Percentiles rank a stretch among this genome's conserved stretches.
Conservation (phyloP, 2,329 filamentous ascomycete genomes). For the Coleophoma eucalyptorum region DNA sequence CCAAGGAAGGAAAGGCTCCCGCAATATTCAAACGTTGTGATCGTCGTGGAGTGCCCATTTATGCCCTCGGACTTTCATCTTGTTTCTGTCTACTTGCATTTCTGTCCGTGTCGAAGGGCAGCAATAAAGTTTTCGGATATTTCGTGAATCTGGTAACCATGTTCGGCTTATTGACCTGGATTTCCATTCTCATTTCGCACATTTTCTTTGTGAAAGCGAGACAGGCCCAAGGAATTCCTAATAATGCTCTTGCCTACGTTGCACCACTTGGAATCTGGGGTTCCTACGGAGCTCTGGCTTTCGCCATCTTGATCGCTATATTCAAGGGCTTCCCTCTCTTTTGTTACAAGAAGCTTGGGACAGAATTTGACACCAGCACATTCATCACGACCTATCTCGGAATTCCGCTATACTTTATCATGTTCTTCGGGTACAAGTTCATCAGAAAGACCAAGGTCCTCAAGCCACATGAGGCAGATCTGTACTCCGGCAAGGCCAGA, state of each 20-base stretch:
- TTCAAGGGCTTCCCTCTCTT: slow-evolving; percentile 77
- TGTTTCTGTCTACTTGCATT: slow-evolving; percentile 63
- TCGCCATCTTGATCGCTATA: slow-evolving; percentile 70
- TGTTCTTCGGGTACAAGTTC: slow-evolving; percentile 54
- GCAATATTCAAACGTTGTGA: slow-evolving; percentile 51
- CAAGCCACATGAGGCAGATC: slow-evolving; percentile 45
- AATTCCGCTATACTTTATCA: slow-evolving; percentile 57
- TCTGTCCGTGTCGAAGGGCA: slow-evolving; percentile 56
- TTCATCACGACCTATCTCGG: slow-evolving; percentile 62
- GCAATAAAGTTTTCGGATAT: slow-evolving; percentile 64
- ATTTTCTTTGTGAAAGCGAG: slow-evolving; percentile 63
- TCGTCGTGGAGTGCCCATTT: slow-evolving; percentile 48
- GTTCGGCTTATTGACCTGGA: slow-evolving; percentile 26
- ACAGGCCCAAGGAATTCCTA: slow-evolving; percentile 52
- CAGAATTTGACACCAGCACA: slow-evolving; percentile 57
- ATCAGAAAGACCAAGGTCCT: slow-evolving; percentile 37
- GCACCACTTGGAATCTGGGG: slow-evolving; percentile 71
- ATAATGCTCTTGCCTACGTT: slow-evolving; percentile 55
- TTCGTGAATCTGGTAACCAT: slow-evolving; percentile 60
- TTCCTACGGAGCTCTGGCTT: slow-evolving; percentile 62
- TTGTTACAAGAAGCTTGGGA: slow-evolving; percentile 56
- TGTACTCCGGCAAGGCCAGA: slow-evolving; percentile 53
- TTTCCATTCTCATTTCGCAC: slow-evolving; percentile 61
- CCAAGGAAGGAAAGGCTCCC: slow-evolving; percentile 63
- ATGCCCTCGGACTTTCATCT: slow-evolving; percentile 36